Evolutionary conservation across 2,329 filamentous ascomycete species (phyloP), one percentile per base, ranked within the genome.

Genomic region (Alternaria metachromatica): DNA sequence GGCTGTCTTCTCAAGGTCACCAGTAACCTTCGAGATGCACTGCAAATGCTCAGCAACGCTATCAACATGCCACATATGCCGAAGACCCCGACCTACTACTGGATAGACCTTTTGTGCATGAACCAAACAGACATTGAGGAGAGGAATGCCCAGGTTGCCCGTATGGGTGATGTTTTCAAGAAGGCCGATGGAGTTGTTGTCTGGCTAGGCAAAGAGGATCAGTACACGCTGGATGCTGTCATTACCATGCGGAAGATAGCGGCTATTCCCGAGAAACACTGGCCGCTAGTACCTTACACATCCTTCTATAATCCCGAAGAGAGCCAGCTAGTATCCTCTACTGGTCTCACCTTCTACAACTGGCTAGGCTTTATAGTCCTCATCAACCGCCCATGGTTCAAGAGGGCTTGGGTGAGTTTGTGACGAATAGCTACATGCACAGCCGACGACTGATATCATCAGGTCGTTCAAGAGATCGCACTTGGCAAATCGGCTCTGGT

Each of bases 31-130:
- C 63, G 65, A 30, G 67, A 73, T 61, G 72, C 72, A n/a, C 53
- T 74, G 2, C 67, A 48, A 9, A 74, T 75, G 72, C 69, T 76
- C 26, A 53, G 53, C 10, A 65, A 58, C 23, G 33, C 65, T 7
- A 50, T 62, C 18, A 53, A 51, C 13, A 55, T 66, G 37, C 54
- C 59, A 48, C 20, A 60, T 6, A 53, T 62, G 50, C 37, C 55
- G 0, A 54, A 48, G 12, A 65, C 26, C 8, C 58, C 71, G 10
- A 64, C 33, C 26, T 73, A 74, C 45, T 69, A 75, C 49, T 78
- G 74, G 76, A 69, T 77, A 23, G 76, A 77, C 62, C 68, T 72
- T 20, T 53, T 77, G n/a, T 78, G 74, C 61, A 67, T 78, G 54
- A 54, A 78, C 50, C 74, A 78, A 58, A 37, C 61, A 15, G 68